Conservation (phyloP, 305 asterid species). For the Fraxinus dipetala region DNA sequence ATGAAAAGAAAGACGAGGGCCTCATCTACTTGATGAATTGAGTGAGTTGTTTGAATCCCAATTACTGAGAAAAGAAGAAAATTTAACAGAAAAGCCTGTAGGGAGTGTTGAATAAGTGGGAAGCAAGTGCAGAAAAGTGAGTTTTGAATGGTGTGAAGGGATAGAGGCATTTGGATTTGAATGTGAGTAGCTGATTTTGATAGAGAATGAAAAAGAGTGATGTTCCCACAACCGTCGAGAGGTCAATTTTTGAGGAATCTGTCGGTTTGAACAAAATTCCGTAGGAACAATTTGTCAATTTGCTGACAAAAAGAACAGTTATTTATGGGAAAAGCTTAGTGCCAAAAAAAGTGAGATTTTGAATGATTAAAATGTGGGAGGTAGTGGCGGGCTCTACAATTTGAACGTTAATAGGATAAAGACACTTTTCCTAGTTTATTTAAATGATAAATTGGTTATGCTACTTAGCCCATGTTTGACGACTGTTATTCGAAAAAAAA, state of each 20-base stretch:
- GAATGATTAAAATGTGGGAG: constrained; percentile 13
- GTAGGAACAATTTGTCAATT: background rate
- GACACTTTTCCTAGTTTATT: background rate
- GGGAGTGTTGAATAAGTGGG: constrained; percentile 22
- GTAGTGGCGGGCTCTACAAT: constrained; percentile 40
- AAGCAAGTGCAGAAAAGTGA: constrained; percentile 13
- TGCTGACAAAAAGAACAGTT: constrained; percentile 7
- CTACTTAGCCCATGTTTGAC: background rate
- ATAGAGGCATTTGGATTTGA: constrained; percentile 30
- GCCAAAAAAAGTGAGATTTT: background rate
- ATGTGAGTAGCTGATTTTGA: constrained; percentile 12
- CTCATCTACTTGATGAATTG: constrained; percentile 32
- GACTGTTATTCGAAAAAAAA: no score
- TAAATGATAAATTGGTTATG: background rate
- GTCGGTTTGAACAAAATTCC: background rate
- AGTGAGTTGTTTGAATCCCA: background rate
- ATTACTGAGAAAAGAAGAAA: constrained; percentile 1
- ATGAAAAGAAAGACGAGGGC: constrained; percentile 31
- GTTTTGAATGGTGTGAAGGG: constrained; percentile 37
- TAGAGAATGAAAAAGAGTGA: constrained; percentile 20
- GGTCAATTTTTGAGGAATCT: constrained; percentile 28
- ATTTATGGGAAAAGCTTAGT: background rate
- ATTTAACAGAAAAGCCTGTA: constrained; percentile 14
- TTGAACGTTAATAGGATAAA: background rate
- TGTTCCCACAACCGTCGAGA: constrained; percentile 29